phyloP scores from a whole-genome alignment of 2,329 filamentous ascomycete genomes.

The Fusarium sp. region DNA sequence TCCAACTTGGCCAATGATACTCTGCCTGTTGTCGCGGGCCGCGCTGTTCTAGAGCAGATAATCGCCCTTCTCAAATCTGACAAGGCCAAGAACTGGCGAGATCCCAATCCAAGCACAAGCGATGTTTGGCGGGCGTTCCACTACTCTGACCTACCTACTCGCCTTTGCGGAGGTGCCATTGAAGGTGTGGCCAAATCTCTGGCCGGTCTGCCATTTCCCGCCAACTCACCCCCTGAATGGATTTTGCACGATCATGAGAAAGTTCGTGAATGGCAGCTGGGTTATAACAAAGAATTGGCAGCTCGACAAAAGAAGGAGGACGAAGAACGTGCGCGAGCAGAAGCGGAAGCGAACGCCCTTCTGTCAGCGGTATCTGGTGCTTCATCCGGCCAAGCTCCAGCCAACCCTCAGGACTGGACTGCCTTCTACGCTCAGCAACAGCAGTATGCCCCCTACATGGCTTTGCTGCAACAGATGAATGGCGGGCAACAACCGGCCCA shows the following conservation, averaged over 20 bases:
- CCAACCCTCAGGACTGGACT: constrained; percentile 53
- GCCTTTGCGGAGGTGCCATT: constrained; percentile 58
- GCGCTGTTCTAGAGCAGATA: constrained; percentile 57
- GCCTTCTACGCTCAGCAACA: constrained; percentile 59
- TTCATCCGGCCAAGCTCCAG: constrained; percentile 39
- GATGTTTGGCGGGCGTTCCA: constrained; percentile 51
- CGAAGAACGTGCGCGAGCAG: constrained; percentile 53
- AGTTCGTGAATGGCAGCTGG: constrained; percentile 65
- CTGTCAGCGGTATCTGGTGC: constrained; percentile 39
- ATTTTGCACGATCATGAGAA: constrained; percentile 61
- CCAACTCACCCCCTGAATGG: constrained; percentile 65
- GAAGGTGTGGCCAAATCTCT: constrained; percentile 59
- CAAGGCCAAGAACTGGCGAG: constrained; percentile 57
- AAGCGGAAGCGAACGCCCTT: constrained; percentile 51
- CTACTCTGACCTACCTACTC: constrained; percentile 59
- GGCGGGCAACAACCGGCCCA: constrained; percentile 49
- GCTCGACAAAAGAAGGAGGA: constrained; percentile 56
- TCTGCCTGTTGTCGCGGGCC: constrained; percentile 50
- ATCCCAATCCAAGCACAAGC: constrained; percentile 55
- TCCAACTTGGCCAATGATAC: constrained; percentile 37
- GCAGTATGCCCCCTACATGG: constrained; percentile 58
- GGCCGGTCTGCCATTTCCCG: constrained; percentile 61
- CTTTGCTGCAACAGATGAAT: constrained; percentile 56
- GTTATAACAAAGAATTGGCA: constrained; percentile 58
- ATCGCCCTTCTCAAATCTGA: constrained; percentile 60